A percentile compares a stretch with the other conserved stretches of the same genome.
These are phyloP conservation scores for Lachnellula arida DNA, from an alignment of 2,329 filamentous ascomycete species.

Conservation along the genomic window DNA sequence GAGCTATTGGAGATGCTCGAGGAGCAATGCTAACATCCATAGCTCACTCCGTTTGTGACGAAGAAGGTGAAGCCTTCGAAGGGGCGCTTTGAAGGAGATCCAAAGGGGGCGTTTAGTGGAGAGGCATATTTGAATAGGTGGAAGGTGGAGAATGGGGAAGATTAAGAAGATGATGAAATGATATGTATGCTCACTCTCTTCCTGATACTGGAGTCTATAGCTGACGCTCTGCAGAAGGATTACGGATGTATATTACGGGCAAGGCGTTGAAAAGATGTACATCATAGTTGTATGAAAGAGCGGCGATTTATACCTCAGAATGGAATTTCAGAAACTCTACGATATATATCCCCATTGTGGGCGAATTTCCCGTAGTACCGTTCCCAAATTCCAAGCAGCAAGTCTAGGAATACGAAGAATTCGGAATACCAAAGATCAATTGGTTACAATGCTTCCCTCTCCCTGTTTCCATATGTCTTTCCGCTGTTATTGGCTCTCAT, in stretches of 20 bases:
- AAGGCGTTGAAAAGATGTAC: conserved; percentile 15
- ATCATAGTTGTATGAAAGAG: conserved; percentile 11
- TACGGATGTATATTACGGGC: conserved; percentile 10
- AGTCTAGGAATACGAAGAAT: background rate
- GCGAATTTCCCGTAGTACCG: background rate
- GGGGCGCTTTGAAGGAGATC: conserved; percentile 48
- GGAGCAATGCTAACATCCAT: conserved; percentile 16
- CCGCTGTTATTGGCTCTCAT: too few relatives aligned
- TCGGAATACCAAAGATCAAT: too few relatives aligned
- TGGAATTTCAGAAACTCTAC: background rate
- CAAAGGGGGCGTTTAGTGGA: conserved; percentile 57
- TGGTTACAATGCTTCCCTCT: too few relatives aligned
- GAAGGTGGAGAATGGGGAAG: conserved; percentile 61
- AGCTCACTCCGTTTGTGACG: conserved; percentile 80
- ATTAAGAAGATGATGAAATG: conserved; percentile 24
- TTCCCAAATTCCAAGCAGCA: background rate
- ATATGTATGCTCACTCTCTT: background rate
- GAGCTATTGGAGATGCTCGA: background rate
- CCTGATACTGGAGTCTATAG: background rate
- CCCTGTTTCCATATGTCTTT: too few relatives aligned
- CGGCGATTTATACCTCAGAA: background rate
- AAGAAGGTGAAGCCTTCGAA: conserved; percentile 48
- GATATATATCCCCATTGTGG: background rate
- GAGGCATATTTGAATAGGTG: conserved; percentile 58
- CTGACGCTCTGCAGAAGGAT: background rate